Evolutionary conservation across 805 yeast genomes (phyloP).

Genomic region (Saccharomycopsis sp.): DNA sequence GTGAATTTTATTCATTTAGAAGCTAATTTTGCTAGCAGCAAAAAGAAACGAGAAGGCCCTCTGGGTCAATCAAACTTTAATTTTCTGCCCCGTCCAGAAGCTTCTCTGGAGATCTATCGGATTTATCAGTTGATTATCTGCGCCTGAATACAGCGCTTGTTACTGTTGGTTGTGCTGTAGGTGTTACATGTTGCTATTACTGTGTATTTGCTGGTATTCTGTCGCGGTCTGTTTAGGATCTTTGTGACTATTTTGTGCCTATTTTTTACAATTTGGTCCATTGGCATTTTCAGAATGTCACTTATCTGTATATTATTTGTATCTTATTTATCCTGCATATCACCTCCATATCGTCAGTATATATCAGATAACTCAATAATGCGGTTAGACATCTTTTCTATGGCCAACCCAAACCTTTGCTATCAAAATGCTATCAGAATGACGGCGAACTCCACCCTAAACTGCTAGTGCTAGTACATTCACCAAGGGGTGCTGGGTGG

Average conservation of each 20-base stretch:
- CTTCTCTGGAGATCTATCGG: neutral
- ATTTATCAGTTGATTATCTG: neutral
- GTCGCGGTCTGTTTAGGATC: too few species aligned
- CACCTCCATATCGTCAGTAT: neutral
- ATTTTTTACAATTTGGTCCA: too few species aligned
- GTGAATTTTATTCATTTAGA: neutral
- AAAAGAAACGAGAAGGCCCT: neutral
- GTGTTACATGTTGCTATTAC: too few species aligned
- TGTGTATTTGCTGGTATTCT: neutral
- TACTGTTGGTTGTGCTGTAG: too few species aligned
- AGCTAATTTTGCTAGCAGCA: neutral
- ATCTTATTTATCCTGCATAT: neutral
- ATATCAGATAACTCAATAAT: neutral
- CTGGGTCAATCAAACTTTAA: neutral
- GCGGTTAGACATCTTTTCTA: neutral
- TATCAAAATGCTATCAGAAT: too few species aligned
- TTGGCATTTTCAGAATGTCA: too few species aligned
- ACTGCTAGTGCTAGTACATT: neutral
- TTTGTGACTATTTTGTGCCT: too few species aligned
- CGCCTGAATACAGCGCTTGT: neutral
- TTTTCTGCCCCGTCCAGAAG: neutral
- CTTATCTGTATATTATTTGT: neutral
- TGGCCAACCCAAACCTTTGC: too few species aligned
- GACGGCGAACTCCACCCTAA: neutral
- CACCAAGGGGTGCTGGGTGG: neutral